Percentiles rank a stretch among this genome's conserved stretches.
These are phyloP conservation scores for Emmonsiellopsis sp. DNA, from an alignment of 2,329 filamentous ascomycete genomes.

Conservation along the genomic window DNA sequence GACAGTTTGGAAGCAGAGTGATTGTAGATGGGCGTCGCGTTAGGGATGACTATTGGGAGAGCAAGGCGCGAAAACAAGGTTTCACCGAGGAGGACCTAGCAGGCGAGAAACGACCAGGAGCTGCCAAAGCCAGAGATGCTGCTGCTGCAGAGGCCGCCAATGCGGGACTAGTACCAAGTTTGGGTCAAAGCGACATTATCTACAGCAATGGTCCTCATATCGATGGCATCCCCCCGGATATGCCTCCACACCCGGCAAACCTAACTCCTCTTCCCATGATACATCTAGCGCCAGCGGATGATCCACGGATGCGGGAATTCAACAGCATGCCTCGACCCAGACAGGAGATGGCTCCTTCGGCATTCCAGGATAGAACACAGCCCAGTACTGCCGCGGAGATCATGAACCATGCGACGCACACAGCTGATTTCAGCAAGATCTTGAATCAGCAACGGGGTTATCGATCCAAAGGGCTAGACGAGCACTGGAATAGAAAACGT, in stretches of 20 bases:
- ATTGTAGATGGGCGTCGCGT: slow-evolving; percentile 85
- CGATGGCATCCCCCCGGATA: slow-evolving; percentile 60
- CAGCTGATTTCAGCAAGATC: slow-evolving; percentile 82
- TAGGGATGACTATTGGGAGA: slow-evolving; percentile 97
- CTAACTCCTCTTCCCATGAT: slow-evolving; percentile 74
- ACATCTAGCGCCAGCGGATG: slow-evolving; percentile 67
- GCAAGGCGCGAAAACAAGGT: slow-evolving; percentile 91
- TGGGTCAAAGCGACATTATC: slow-evolving; percentile 75
- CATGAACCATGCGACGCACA: slow-evolving; percentile 74
- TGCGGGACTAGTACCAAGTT: slow-evolving; percentile 49
- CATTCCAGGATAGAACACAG: slow-evolving; percentile 81
- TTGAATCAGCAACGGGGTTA: slow-evolving; percentile 72
- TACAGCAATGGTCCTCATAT: slow-evolving; percentile 66
- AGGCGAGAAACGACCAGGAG: slow-evolving; percentile 90
- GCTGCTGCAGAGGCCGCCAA: slow-evolving; percentile 56
- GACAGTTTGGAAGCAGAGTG: slow-evolving; percentile 91
- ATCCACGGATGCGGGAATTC: slow-evolving; percentile 71
- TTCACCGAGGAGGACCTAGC: slow-evolving; percentile 96
- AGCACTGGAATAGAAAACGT: slow-evolving; percentile 73
- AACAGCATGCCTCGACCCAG: slow-evolving; percentile 74
- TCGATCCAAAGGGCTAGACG: slow-evolving; percentile 70
- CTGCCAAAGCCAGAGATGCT: slow-evolving; percentile 77
- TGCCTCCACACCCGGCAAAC: slow-evolving; percentile 58
- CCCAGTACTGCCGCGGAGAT: slow-evolving; percentile 69
- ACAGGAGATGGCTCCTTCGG: slow-evolving; percentile 66